Evolutionary conservation across 2,329 filamentous ascomycete genomes (phyloP).

Genomic region (Coleophoma eucalyptorum): DNA sequence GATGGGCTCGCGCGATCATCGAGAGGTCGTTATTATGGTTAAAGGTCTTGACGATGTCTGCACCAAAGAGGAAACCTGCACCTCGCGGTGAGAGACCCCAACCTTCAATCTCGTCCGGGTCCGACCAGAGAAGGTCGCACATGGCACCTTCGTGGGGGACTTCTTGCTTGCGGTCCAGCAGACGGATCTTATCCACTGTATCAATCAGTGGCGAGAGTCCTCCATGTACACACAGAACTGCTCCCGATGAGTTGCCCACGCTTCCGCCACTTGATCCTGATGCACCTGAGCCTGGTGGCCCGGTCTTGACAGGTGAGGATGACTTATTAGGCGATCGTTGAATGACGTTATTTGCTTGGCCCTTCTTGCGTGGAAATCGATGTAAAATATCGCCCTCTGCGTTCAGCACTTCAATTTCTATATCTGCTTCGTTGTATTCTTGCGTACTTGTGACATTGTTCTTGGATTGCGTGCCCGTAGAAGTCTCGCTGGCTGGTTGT

Average conservation of each 20-base stretch:
- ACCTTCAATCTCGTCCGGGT: conserved; percentile 95
- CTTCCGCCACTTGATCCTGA: conserved; percentile 63
- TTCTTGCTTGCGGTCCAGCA: conserved; percentile 95
- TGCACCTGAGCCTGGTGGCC: conserved; percentile 76
- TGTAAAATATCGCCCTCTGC: conserved; percentile 76
- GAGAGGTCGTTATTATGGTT: conserved; percentile 92
- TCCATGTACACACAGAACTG: conserved; percentile 93
- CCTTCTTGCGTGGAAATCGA: conserved; percentile 54
- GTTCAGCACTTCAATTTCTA: conserved; percentile 92
- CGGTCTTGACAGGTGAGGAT: conserved; percentile 47
- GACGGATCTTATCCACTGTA: conserved; percentile 89
- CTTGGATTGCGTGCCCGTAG: conserved; percentile 37
- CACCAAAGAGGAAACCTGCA: conserved; percentile 91
- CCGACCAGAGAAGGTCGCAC: conserved; percentile 97
- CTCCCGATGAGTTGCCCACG: conserved; percentile 68
- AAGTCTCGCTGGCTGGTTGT: conserved; percentile 38
- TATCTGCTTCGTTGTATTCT: conserved; percentile 61
- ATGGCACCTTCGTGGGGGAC: conserved; percentile 98
- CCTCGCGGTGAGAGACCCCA: conserved; percentile 94
- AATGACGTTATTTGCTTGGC: conserved; percentile 20
- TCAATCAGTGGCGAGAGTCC: conserved; percentile 89
- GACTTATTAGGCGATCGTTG: conserved; percentile 36
- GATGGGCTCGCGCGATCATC: conserved; percentile 89
- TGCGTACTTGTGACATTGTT: conserved; percentile 42
- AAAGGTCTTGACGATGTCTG: conserved; percentile 93